Conservation (phyloP, 805 yeast species). For the Priceomyces carsonii region DNA sequence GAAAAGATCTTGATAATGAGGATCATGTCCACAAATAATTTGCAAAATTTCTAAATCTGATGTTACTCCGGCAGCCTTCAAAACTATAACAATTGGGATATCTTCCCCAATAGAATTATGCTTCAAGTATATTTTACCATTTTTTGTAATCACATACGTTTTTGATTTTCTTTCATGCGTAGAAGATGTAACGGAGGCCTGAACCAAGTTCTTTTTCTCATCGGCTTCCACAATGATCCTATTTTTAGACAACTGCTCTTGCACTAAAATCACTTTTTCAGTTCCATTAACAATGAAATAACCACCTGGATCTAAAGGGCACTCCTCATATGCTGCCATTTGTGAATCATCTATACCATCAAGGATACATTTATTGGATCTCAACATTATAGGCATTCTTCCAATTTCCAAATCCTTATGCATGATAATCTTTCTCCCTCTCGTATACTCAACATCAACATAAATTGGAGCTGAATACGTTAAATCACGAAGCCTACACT, state of each 20-base stretch:
- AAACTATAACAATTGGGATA: conserved; percentile 86
- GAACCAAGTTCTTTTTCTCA: conserved; percentile 89
- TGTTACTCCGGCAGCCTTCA: conserved; percentile 92
- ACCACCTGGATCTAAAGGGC: conserved; percentile 99
- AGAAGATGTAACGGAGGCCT: conserved; percentile 96
- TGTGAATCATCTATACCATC: conserved; percentile 73
- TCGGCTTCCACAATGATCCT: conserved; percentile 98
- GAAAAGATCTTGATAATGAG: conserved; percentile 87
- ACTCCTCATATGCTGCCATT: conserved; percentile 89
- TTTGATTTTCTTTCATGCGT: conserved; percentile 98
- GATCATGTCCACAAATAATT: conserved; percentile 87
- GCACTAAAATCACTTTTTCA: conserved; percentile 93
- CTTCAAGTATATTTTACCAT: conserved; percentile 84
- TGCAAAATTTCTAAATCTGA: conserved; percentile 94
- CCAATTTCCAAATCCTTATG: conserved; percentile 93
- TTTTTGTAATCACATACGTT: conserved; percentile 91
- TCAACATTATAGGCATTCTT: conserved; percentile 97
- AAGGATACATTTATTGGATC: conserved; percentile 88
- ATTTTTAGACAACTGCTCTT: conserved; percentile 94
- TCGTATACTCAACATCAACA: conserved; percentile 95
- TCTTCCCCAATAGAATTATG: conserved; percentile 96
- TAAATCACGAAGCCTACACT: conserved; percentile 90
- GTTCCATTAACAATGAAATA: conserved; percentile 97
- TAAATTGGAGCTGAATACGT: conserved; percentile 94
- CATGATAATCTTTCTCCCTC: conserved; percentile 90